Percentiles rank a stretch among this genome's conserved stretches.
phyloP scores from a whole-genome alignment of 2,329 filamentous ascomycete genomes.

The Xylariaceae sp. region DNA sequence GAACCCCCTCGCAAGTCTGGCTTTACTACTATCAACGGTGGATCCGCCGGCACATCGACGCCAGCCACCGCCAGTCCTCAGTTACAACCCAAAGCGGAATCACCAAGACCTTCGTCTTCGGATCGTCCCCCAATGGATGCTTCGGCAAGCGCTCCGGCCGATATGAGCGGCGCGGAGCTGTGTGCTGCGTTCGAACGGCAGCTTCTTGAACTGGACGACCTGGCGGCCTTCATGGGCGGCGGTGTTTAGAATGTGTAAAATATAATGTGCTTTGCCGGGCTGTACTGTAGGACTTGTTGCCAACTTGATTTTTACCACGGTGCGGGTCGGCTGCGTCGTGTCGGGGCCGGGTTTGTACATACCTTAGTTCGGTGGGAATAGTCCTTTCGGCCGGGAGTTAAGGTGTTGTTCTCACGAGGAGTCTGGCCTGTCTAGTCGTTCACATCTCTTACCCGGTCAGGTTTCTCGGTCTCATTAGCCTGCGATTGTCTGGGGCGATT shows the following conservation, averaged over 20 bases:
- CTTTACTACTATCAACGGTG: constrained; percentile 55
- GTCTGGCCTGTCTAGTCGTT: background rate
- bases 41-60: constrained; percentile 44
- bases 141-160: constrained; percentile 31
- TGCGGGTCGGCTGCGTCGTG: background rate
- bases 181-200: constrained; percentile 56
- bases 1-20: constrained; percentile 53
- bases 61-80: constrained; percentile 43
- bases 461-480: background rate
- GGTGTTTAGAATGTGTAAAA: constrained; percentile 40
- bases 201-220: constrained; percentile 54
- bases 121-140: constrained; percentile 25
- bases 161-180: constrained; percentile 56
- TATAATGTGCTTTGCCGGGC: constrained; percentile 1
- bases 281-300: background rate
- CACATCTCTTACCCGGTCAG: background rate
- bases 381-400: constrained; percentile 12
- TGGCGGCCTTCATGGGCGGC: constrained; percentile 59
- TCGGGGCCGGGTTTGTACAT: constrained; percentile 9
- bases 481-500: background rate
- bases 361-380: constrained; percentile 8
- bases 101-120: constrained; percentile 30
- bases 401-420: constrained; percentile 6
- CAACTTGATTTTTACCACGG: background rate
- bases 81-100: constrained; percentile 37